Base-by-base conservation (phyloP, 805 yeast species). In the Kazachstania martiniae region DNA sequence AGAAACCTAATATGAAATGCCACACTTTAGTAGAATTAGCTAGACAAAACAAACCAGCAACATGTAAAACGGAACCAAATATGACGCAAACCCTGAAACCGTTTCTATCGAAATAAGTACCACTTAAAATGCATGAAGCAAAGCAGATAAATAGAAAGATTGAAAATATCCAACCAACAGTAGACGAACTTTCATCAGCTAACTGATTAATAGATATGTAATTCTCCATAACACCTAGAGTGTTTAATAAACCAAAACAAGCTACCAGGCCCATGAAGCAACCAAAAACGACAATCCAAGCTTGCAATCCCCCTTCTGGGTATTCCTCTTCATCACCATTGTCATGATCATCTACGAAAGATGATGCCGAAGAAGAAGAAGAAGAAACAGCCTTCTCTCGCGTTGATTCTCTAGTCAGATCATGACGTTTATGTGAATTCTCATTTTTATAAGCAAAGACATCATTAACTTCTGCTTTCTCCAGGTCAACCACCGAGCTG, bases 151-250 rank as follows among this genome's bases (percentile, higher is more conserved):
- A 65, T 36, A 68, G 51, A 48, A 64, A 70, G 18, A 77, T 51
- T 1, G 84, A 74, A 42, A 77, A 77, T 19, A 77, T 66, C 83
- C 84, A 74, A 4, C 80, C 68, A 4, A 74, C 62, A 2, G 69
- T 53, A 2, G 77, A 63, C 2, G 71, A 59, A 4, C 63, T 49
- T 5, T 59, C 54, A 27, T 63, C 43, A 1, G 57, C 56, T 38
- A 77, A 53, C 49, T 77, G 83, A 49, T 77, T 68, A 9, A 55
- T 57, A 7, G 72, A 63, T 8, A 77, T 61, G 41, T 75, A 73
- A 0, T 77, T 65, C 51, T 77, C 77, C 25, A 77, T 63, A 4
- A 74, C 78, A 41, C 85, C 84, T 25, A 68, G 59, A 2, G 76
- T 53, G 44, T 77, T 77, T 37, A 72, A 51, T 23, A 72, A 41